These are phyloP conservation scores for Microthlaspi erraticum DNA, from an alignment of 345 rosid species.

Conservation along the genomic window DNA sequence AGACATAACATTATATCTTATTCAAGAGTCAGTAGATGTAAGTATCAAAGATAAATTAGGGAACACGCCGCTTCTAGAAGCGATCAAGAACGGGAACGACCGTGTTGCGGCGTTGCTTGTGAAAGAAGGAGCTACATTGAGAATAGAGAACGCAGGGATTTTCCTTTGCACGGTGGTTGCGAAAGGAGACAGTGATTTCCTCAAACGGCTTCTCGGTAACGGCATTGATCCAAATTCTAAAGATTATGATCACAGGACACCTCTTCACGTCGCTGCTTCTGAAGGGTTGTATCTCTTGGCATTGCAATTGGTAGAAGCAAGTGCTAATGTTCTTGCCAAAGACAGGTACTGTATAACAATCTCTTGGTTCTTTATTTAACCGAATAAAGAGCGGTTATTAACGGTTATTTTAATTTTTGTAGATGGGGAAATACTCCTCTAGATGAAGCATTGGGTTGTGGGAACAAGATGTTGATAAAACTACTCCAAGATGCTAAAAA, in stretches of 20 bases:
- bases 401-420: slow-evolving; percentile 2
- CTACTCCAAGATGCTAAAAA: slow-evolving; percentile 62
- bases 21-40: slow-evolving; percentile 61
- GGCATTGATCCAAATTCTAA: slow-evolving; percentile 76
- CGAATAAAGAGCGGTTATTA: slow-evolving; percentile 9
- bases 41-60: slow-evolving; percentile 66
- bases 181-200: slow-evolving; percentile 58
- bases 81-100: slow-evolving; percentile 72
- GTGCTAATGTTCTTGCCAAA: slow-evolving; percentile 70
- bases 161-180: slow-evolving; percentile 68
- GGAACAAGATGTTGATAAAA: slow-evolving; percentile 62
- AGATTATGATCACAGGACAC: slow-evolving; percentile 75
- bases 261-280: slow-evolving; percentile 84
- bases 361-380: background rate
- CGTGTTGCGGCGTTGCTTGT: slow-evolving; percentile 62
- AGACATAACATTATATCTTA: slow-evolving; percentile 64
- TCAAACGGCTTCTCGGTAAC: slow-evolving; percentile 59
- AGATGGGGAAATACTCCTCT: slow-evolving; percentile 91
- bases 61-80: slow-evolving; percentile 79
- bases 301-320: slow-evolving; percentile 61
- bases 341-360: slow-evolving; percentile 61
- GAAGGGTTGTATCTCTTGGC: slow-evolving; percentile 61
- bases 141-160: slow-evolving; percentile 64
- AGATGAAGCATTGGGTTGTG: slow-evolving; percentile 62
- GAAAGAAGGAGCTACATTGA: slow-evolving; percentile 63